Evolutionary conservation across 768 basidiomycete species (phyloP).

Genomic region (Krasilnikovozyma curviuscula): DNA sequence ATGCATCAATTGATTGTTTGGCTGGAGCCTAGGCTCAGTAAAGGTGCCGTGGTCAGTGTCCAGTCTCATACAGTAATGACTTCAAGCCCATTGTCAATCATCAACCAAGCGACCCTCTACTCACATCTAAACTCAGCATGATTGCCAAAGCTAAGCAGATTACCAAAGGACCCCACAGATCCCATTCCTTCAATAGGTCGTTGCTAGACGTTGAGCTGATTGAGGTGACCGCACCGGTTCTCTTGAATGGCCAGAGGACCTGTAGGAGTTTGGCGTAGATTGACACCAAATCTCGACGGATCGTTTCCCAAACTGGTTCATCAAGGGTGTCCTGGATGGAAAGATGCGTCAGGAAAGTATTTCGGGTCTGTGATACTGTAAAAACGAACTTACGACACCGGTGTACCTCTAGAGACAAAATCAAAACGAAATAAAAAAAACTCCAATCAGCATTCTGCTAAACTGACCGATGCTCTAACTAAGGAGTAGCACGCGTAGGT

Average conservation of each 20-base stretch:
- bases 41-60: no score
- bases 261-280: constrained; percentile 12
- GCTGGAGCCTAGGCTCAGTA: constrained; percentile 7
- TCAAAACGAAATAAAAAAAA: neutral
- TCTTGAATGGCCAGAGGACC: constrained; percentile 8
- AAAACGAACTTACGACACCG: no score
- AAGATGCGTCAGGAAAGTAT: no score
- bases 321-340: constrained; percentile 13
- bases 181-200: constrained; percentile 10
- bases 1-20: constrained; percentile 8
- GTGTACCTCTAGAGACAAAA: constrained; percentile 9
- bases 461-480: neutral
- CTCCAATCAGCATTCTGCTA: neutral
- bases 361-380: no score
- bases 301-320: constrained; percentile 11
- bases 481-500: neutral
- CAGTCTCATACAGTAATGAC: no score
- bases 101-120: neutral
- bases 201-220: neutral
- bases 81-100: neutral
- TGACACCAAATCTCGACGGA: constrained; percentile 8
- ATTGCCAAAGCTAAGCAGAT: constrained; percentile 10
- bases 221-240: neutral
- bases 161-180: constrained; percentile 12
- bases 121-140: constrained; percentile 9